Evolutionary conservation across 2,329 filamentous ascomycete genomes (phyloP), one percentile per base, ranked within the genome.

Genomic region (Hymenoscyphus repandus): DNA sequence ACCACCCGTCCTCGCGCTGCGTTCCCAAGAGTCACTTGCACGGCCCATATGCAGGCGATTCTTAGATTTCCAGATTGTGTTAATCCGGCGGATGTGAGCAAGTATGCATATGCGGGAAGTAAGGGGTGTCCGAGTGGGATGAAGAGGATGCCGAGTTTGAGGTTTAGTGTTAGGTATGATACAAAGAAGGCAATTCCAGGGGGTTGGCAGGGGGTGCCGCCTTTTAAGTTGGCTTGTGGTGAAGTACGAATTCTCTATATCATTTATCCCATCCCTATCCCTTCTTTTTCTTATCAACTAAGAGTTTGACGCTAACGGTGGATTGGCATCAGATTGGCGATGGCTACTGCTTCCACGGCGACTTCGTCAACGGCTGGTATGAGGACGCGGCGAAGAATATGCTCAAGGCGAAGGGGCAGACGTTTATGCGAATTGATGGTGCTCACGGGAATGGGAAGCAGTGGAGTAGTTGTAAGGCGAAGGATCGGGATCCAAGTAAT

Each of bases 331-430:
- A 72, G 0, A 71, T 68, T 51, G 70, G 70, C 0, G 58, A 61
- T 17, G 67, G 69, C 0, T 74, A 66, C 58, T 50, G 48, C 30
- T 45, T 50, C 12, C 73, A 75, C 55, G 72, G 72, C 2, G 73
- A 75, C 53, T 75, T 75, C 45, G 72, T 75, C 59, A 74, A 74
- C 38, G 73, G 66, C 3, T 75, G 73, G 73, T 64, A 68, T 3
- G 58, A 60, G 12, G 70, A 73, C 48, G 67, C 65, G 0, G 71
- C 69, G 0, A 39, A 61, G 49, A 70, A 70, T 48, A 72, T 74
- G 70, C 55, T 74, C 17, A 0, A 70, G 18, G 39, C 44, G 5
- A 51, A 51, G 34, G 45, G 49, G 33, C 71, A 71, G 59, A 53
- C 69, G 7, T 74, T 70, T 33, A 54, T 54, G 9, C 51, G 60